Conservation (phyloP, 257 asterid genomes). For the Petunia axillaris region DNA sequence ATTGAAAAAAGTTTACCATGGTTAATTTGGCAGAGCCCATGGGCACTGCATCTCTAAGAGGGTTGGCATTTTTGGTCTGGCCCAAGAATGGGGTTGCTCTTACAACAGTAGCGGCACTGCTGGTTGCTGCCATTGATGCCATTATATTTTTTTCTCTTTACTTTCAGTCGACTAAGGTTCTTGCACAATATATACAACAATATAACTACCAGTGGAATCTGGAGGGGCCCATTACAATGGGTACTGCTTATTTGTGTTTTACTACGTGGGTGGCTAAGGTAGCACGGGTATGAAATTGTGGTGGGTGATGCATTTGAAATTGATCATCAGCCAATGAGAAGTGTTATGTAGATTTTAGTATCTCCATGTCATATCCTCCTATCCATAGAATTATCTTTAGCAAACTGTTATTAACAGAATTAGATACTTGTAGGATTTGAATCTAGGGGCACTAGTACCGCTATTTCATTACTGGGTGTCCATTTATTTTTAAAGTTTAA, state of each 20-base stretch:
- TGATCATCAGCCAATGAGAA: constrained; percentile 52
- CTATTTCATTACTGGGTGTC: no score
- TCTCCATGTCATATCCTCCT: constrained; percentile 58
- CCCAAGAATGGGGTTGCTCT: constrained; percentile 83
- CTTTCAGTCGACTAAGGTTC: not conserved
- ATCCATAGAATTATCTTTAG: constrained; percentile 40
- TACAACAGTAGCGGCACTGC: constrained; percentile 60
- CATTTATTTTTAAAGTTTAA: no score
- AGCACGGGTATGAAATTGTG: constrained; percentile 49
- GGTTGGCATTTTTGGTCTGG: constrained; percentile 58
- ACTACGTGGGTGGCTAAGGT: constrained; percentile 45
- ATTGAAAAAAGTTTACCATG: constrained; percentile 45
- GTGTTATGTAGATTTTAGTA: constrained; percentile 45
- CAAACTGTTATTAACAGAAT: not conserved
- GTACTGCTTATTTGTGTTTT: constrained; percentile 29
- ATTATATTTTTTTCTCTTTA: constrained; percentile 28
- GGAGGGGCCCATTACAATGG: not conserved
- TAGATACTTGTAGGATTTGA: not conserved
- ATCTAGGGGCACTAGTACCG: no score
- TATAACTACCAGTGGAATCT: constrained; percentile 14
- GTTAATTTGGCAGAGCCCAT: constrained; percentile 61
- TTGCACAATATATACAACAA: not conserved
- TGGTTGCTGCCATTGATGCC: constrained; percentile 66
- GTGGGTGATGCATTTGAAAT: constrained; percentile 34
- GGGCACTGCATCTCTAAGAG: constrained; percentile 64